These are phyloP conservation scores for Cudoniella acicularis DNA, from an alignment of 495 filamentous ascomycete species.

Conservation along the genomic window DNA sequence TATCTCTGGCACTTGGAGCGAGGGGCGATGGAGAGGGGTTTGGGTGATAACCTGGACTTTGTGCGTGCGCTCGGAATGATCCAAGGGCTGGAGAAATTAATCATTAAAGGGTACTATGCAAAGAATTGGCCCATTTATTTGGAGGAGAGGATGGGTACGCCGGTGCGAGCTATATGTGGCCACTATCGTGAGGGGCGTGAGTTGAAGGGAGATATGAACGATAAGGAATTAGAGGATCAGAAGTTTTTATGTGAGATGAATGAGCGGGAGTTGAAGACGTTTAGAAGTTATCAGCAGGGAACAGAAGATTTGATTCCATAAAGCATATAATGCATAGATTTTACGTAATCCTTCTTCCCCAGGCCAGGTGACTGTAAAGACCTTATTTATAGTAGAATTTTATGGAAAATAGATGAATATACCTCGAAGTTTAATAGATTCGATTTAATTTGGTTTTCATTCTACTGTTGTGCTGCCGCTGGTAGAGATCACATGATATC, in stretches of 20 bases:
- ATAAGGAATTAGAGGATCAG: background rate
- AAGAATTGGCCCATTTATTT: constrained; percentile 16
- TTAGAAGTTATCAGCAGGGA: background rate
- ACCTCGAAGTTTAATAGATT: too few species aligned
- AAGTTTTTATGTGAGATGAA: background rate
- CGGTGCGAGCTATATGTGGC: constrained; percentile 10
- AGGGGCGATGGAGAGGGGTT: constrained; percentile 9
- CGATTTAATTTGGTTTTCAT: too few species aligned
- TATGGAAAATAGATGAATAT: too few species aligned
- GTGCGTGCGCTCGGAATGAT: constrained; percentile 10
- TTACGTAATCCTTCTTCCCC: too few species aligned
- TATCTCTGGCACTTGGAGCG: background rate
- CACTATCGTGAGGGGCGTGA: background rate
- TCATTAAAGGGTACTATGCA: constrained; percentile 15
- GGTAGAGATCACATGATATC: too few species aligned
- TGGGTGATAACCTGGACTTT: constrained; percentile 14
- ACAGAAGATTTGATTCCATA: background rate
- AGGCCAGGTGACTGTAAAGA: too few species aligned
- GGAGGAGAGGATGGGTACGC: constrained; percentile 13
- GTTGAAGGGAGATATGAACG: background rate
- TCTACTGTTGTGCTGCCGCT: too few species aligned
- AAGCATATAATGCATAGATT: background rate
- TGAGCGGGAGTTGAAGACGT: background rate
- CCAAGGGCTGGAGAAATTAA: constrained; percentile 15
- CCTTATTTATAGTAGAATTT: too few species aligned